A percentile compares a stretch with the other conserved stretches of the same genome.
These are phyloP conservation scores for Agaricales sp. DNA, from an alignment of 1,284 basidiomycete genomes.

Conservation along the genomic window DNA sequence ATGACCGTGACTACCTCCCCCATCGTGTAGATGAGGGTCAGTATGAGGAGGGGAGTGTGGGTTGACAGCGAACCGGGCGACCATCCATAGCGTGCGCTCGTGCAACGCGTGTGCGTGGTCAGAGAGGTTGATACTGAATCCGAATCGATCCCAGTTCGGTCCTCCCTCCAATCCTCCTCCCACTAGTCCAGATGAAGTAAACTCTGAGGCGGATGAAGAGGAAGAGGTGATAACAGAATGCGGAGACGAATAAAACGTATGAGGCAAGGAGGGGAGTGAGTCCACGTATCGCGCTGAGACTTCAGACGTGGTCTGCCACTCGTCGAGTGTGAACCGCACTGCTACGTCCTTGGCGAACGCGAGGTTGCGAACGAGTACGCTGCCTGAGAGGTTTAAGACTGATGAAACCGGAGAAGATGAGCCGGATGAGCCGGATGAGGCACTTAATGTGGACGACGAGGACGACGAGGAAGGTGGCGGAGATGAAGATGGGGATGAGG, in stretches of 20 bases:
- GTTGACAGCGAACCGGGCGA: slow-evolving; percentile 41
- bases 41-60: slow-evolving; percentile 15
- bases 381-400: slow-evolving; percentile 40
- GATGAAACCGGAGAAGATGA: slow-evolving; percentile 16
- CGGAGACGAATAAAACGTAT: no score
- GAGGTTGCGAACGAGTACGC: slow-evolving; percentile 75
- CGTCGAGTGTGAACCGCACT: slow-evolving; percentile 86
- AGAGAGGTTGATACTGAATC: slow-evolving; percentile 61
- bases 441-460: slow-evolving; percentile 33
- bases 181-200: slow-evolving; percentile 6
- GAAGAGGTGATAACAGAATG: slow-evolving; percentile 23
- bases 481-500: slow-evolving; percentile 62
- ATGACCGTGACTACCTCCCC: slow-evolving; percentile 36
- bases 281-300: slow-evolving; percentile 61
- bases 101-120: slow-evolving; percentile 64
- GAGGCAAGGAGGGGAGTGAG: slow-evolving; percentile 35
- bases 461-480: slow-evolving; percentile 55
- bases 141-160: slow-evolving; percentile 48
- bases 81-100: slow-evolving; percentile 57
- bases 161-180: slow-evolving; percentile 12
- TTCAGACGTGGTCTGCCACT: slow-evolving; percentile 90
- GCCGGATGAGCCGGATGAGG: not conserved
- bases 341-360: slow-evolving; percentile 83
- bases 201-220: slow-evolving; percentile 11
- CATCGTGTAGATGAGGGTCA: slow-evolving; percentile 1